Base-by-base conservation (phyloP, 495 filamentous ascomycete species). In the Hyaloscypha variabilis region DNA sequence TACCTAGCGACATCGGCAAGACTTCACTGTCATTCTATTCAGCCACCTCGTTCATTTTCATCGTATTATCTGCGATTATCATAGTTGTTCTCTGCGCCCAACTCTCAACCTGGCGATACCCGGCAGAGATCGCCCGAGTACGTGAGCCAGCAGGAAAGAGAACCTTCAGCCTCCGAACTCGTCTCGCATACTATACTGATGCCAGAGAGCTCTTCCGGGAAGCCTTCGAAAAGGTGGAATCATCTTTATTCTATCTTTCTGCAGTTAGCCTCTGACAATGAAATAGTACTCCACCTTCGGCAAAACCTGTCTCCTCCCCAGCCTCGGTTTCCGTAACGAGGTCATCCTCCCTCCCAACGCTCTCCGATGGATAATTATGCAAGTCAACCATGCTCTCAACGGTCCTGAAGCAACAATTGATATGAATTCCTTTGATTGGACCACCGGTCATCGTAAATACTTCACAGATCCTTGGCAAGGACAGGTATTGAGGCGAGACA, bases 281-380 rank as follows among this genome's bases (percentile, higher is more conserved):
- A 51, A 51, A n/a, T 8, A 55, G 75, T 78, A 75, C 60, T 67
- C 68, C 14, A 75, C 74, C 23, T 71, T 68, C 5, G 76, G 73
- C 55, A 71, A 69, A 51, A 58, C 78, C 3, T 73, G 77, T 21
- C 31, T 80, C 28, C 19, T 78, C 14, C 78, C 78, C 3, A 71
- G 74, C 1, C 54, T 77, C 39, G 76, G 73, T 21, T 67, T 74
- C 23, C 71, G 71, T 36, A 46, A 72, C 34, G 73, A 78, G 59
- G 26, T 81, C 28, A 69, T 81, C 34, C 50, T 73, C 13, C 60
- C 60, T 3, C 36, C 42, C 4, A 36, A 34, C 17, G 6, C 29
- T 14, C 4, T 63, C 6, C 39, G 42, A 10, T 63, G 46, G 60
- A n/a, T 55, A 8, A 2, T 24, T 1, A 8, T n/a, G 2, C 46